These are phyloP conservation scores for Exophiala viscosa DNA, from an alignment of 2,329 filamentous ascomycete genomes.

Conservation along the genomic window DNA sequence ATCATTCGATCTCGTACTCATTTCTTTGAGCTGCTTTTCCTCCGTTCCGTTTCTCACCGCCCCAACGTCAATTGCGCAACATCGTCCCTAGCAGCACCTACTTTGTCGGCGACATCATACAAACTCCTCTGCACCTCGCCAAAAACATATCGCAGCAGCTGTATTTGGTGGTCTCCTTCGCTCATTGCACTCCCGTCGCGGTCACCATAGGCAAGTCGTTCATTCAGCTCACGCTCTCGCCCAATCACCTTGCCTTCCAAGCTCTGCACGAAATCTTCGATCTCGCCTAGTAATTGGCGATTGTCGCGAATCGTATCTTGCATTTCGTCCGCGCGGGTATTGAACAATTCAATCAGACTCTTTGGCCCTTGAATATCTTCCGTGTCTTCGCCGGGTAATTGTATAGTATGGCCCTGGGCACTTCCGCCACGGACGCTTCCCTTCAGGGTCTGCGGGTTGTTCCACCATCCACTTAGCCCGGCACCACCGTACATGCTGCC, in stretches of 20 bases:
- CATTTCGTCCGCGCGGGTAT: slow-evolving; percentile 60
- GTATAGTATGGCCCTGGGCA: slow-evolving; percentile 40
- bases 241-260: slow-evolving; percentile 52
- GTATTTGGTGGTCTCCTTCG: slow-evolving; percentile 44
- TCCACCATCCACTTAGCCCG: slow-evolving; percentile 31
- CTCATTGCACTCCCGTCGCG: slow-evolving; percentile 38
- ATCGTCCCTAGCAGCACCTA: slow-evolving; percentile 58
- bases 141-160: slow-evolving; percentile 49
- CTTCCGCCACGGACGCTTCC: slow-evolving; percentile 33
- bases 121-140: slow-evolving; percentile 64
- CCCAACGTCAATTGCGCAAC: slow-evolving; percentile 54
- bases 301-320: slow-evolving; percentile 55
- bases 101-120: slow-evolving; percentile 58
- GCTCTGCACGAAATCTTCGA: slow-evolving; percentile 62
- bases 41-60: slow-evolving; percentile 6
- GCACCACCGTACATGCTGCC: slow-evolving; percentile 21
- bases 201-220: slow-evolving; percentile 57
- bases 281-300: slow-evolving; percentile 58
- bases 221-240: slow-evolving; percentile 43
- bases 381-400: slow-evolving; percentile 46
- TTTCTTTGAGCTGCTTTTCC: not conserved
- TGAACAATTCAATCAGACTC: slow-evolving; percentile 63
- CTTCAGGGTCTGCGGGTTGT: slow-evolving; percentile 29
- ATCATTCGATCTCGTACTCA: too few relatives aligned
- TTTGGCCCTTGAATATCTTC: slow-evolving; percentile 47